Evolutionary conservation across 192 early-diverging fungal species (phyloP).

Genomic region (Rhizophagus sp.): DNA sequence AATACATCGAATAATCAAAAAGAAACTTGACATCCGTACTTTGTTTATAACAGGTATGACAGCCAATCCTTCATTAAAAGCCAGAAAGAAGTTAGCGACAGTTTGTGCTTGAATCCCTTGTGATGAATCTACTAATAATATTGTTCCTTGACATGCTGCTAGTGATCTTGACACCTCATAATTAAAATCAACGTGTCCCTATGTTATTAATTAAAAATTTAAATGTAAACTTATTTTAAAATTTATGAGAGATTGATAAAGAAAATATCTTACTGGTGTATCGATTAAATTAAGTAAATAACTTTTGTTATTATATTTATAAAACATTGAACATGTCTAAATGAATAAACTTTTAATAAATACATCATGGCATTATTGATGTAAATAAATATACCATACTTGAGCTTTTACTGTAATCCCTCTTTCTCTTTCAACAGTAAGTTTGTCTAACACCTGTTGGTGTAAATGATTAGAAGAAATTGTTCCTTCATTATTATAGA

Average conservation of each 20-base stretch:
- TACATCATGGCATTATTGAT: not conserved
- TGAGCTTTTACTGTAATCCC: constrained; percentile 99
- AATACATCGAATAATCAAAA: not conserved
- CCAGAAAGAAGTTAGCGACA: constrained; percentile 95
- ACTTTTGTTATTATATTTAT: constrained; percentile 71
- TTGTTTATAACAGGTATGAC: constrained; percentile 95
- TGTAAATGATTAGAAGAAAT: constrained; percentile 20
- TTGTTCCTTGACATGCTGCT: constrained; percentile 90
- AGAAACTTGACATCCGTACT: constrained; percentile 33
- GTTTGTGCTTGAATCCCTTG: constrained; percentile 99
- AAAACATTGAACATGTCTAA: constrained; percentile 92
- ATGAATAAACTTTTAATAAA: not conserved
- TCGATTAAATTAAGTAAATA: constrained; percentile 96
- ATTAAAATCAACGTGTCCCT: constrained; percentile 89
- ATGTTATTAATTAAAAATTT: not conserved
- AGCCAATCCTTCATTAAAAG: constrained; percentile 81
- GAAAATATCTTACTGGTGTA: constrained; percentile 69
- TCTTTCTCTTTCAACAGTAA: constrained; percentile 92
- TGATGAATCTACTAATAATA: constrained; percentile 90
- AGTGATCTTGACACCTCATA: constrained; percentile 95
- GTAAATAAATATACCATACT: constrained; percentile 37
- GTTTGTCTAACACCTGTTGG: constrained; percentile 91
- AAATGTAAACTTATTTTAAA: not conserved
- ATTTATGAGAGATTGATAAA: not conserved
- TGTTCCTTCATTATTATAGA: constrained; percentile 12